Base-by-base conservation (phyloP, 1,139 yeast genomes). In the Zhuliangozyma parablackwelliae region DNA sequence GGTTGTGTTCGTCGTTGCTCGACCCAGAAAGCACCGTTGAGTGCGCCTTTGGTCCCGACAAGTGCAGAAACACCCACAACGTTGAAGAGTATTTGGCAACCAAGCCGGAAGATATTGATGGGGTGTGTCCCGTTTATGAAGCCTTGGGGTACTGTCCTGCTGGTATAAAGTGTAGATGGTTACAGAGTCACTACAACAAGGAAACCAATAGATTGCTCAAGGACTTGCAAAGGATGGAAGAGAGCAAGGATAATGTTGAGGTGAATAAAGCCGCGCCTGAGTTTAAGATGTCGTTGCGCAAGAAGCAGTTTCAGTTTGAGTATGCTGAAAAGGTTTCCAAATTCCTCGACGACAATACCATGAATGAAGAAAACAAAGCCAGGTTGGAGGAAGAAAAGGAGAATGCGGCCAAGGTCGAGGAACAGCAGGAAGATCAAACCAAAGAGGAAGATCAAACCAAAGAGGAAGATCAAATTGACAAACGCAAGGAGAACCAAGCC, bases 101-200 rank as follows among this genome's bases (percentile, higher is more conserved):
- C 26, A 92, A 92, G 60, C 83, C 81, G 0, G 70, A 62, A 0
- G 97, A 92, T 56, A 63, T 88, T 25, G 78, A 72, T 11, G 87
- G 94, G 0, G 50, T 53, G 1, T 92, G 99, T 62, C 97, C 98
- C 0, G 96, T 88, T 2, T 89, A 63, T 54, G 69, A 69, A 32
- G 84, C 86, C 2, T 68, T 88, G 36, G 98, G 98, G 0, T 82
- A 78, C 53, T 92, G 99, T 67, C 96, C 96, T 2, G 75, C 85
- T 44, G 98, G 98, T 0, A 64, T 86, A 51, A 89, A 86, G 57
- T 92, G 99, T 63, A 77, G 97, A 52, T 94, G 96, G 89, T 70
- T 92, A 42, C 66, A 75, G 6, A 75, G 88, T n/a, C 97, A 92
- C 61, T 74, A 68, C 52, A 60, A 74, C 47, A 64, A 60, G 35